A percentile compares a stretch with the other conserved stretches of the same genome.
Evolutionary conservation across 768 basidiomycete species (phyloP).

Genomic region (Boletus insuetus): DNA sequence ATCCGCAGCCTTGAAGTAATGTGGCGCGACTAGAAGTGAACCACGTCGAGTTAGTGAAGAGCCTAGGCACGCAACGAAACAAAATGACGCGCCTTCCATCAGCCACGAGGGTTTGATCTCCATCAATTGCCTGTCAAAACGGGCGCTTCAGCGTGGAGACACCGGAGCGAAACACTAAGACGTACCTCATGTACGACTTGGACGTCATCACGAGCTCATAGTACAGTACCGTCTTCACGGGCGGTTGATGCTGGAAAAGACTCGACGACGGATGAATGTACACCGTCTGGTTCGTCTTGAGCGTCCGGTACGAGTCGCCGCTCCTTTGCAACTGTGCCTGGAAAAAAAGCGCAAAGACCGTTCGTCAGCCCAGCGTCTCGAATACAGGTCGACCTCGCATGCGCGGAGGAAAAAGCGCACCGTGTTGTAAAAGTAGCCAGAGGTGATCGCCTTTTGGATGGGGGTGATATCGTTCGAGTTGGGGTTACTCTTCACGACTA

Average conservation of each 20-base stretch:
- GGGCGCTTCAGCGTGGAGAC: background rate
- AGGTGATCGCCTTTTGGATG: conserved; percentile 91
- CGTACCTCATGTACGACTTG: conserved; percentile 90
- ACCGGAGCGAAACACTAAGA: background rate
- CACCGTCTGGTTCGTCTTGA: conserved; percentile 95
- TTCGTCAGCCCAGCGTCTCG: background rate
- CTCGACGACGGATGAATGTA: conserved; percentile 96
- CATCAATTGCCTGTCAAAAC: conserved; percentile 76
- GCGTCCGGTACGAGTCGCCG: conserved; percentile 94
- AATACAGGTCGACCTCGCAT: background rate
- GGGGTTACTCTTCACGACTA: conserved; percentile 82
- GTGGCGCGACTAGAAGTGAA: conserved; percentile 73
- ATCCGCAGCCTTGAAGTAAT: conserved; percentile 90
- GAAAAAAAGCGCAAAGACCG: background rate
- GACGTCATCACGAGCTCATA: conserved; percentile 98
- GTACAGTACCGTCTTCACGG: conserved; percentile 85
- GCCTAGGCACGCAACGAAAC: background rate
- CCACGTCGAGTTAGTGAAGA: conserved; percentile 1
- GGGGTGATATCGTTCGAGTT: conserved; percentile 92
- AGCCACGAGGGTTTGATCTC: conserved; percentile 97
- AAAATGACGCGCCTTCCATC: conserved; percentile 64
- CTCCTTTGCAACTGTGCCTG: conserved; percentile 92
- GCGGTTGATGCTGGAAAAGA: conserved; percentile 94
- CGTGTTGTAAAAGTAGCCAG: conserved; percentile 96
- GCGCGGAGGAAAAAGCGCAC: conserved; percentile 41